Base-by-base conservation (phyloP, 331 rosid genomes). In the Stylosanthes scabra region DNA sequence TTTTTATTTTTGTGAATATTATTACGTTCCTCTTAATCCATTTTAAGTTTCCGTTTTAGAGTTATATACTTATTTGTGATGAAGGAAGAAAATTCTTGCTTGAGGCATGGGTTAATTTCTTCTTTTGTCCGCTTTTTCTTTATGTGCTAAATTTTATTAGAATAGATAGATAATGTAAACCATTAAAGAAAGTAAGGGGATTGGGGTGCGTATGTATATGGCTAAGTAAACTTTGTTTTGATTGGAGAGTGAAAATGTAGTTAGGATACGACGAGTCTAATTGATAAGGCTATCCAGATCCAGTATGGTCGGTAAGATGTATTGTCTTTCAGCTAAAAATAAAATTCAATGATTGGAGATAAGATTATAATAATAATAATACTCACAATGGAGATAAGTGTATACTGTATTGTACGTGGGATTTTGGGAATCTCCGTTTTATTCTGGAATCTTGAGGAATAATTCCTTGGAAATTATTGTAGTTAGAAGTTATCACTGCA, bases 141-240 rank as follows among this genome's bases (percentile, higher is more conserved):
- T 12, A 12, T 2, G 55, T 49, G n/a, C 25, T 52, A n/a, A 6
- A n/a, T 52, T 52, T 52, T n/a, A 14, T 52, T 52, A 15, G 28
- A 52, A 52, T 5, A 51, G 25, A 51, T 6, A 51, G 4, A 4
- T 14, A n/a, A 50, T 11, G 39, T 34, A 6, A 34, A 34, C 39
- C 39, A 34, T 6, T 5, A 34, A 34, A 34, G 39, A 13, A 8
- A 15, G 58, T 2, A 14, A 6, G 58, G 58, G 12, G 56, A 1
- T 5, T 50, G 16, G 56, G 56, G 5, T 4, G 56, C 9, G 25
- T 20, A 20, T 20, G 25, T 20, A 20, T 15, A 52, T 52, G 27
- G 58, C 58, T 52, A 52, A n/a, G n/a, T n/a, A n/a, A n/a, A 52
- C 58, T 52, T 12, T 52, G 58, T 52, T 51, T n/a, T 52, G 58